A percentile compares a stretch with the other conserved stretches of the same genome.
phyloP scores from a whole-genome alignment of 148 eudicot genomes.

The Pharnaceum exiguum region DNA sequence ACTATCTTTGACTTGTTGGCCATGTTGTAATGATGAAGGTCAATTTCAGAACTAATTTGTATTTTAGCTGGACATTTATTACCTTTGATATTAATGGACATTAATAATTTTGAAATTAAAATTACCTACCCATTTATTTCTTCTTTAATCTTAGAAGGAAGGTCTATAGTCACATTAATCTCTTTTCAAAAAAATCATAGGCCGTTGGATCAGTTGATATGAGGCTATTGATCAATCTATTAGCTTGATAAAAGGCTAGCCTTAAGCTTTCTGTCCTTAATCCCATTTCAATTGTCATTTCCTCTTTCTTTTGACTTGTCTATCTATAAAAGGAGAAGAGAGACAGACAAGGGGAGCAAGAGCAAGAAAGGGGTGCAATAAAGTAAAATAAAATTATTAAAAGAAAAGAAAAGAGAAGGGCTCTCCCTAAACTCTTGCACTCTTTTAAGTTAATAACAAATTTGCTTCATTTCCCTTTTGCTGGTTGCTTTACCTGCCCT shows the following conservation, averaged over 20 bases:
- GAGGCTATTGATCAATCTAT: slow-evolving; percentile 6
- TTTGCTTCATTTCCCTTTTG: slow-evolving; percentile 2
- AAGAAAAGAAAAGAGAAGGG: too few species aligned
- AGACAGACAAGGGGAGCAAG: too few species aligned
- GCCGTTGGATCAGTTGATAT: slow-evolving; percentile 29
- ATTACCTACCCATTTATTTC: slow-evolving; percentile 17
- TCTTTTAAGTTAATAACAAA: neutral
- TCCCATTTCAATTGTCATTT: neutral
- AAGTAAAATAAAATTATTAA: too few species aligned
- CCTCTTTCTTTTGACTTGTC: too few species aligned
- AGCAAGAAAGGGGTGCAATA: too few species aligned
- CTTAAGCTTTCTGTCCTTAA: slow-evolving; percentile 10
- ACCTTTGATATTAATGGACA: slow-evolving; percentile 10
- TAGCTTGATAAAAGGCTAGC: slow-evolving; percentile 21
- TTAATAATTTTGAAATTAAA: neutral
- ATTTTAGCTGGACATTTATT: slow-evolving; percentile 8
- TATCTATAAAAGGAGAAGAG: too few species aligned
- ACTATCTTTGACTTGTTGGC: too few species aligned
- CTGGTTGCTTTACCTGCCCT: neutral
- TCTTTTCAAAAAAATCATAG: neutral
- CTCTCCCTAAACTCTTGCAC: slow-evolving; percentile 15
- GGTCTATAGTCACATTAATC: slow-evolving; percentile 27
- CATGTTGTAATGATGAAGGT: too few species aligned
- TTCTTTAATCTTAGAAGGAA: slow-evolving; percentile 19
- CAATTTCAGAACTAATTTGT: neutral